Base-by-base conservation (phyloP, 805 yeast genomes). In the Lipomyces starkeyi region DNA sequence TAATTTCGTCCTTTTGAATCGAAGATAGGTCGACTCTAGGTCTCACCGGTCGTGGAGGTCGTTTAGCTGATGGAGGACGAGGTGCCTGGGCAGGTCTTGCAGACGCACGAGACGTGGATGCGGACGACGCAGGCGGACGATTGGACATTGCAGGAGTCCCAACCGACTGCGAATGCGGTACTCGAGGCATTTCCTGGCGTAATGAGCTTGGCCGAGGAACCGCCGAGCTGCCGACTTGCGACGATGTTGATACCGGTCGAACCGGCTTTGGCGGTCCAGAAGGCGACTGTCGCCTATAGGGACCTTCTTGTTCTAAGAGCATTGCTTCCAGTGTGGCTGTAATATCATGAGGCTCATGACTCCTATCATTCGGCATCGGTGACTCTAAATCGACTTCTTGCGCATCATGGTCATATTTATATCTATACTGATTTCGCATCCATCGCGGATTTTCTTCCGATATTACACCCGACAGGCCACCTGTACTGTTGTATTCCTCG, bases 401-500 rank as follows among this genome's bases (percentile, higher is more conserved):
- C 5, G 69, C 62, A 32, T 65, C 71, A 14, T 52, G 49, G 37
- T 68, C 67, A 35, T 37, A 62, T 37, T 7, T 53, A 43, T 61
- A 67, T 32, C 64, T 52, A 13, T 49, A 61, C 56, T 69, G 72
- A 54, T 60, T 43, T 11, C 67, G 64, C 71, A 69, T 66, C 72
- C 72, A 69, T 14, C 71, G 61, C 27, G 72, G 72, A 40, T 32
- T 62, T 13, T 43, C 60, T 49, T 59, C 68, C n/a, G 27, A 57
- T 66, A 29, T 17, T 43, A 20, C 47, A 25, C 34, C 62, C 55
- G 58, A 40, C 13, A 59, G 7, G 6, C 59, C 59, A n/a, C 60
- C 54, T 8, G 66, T 27, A 34, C 49, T 56, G 34, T 69, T 62
- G 72, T 88, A 85, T 74, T 84, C 85, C 62, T 86, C 90, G 35